phyloP scores from a whole-genome alignment of 2,329 filamentous ascomycete species.

The Aureobasidium namibiae region DNA sequence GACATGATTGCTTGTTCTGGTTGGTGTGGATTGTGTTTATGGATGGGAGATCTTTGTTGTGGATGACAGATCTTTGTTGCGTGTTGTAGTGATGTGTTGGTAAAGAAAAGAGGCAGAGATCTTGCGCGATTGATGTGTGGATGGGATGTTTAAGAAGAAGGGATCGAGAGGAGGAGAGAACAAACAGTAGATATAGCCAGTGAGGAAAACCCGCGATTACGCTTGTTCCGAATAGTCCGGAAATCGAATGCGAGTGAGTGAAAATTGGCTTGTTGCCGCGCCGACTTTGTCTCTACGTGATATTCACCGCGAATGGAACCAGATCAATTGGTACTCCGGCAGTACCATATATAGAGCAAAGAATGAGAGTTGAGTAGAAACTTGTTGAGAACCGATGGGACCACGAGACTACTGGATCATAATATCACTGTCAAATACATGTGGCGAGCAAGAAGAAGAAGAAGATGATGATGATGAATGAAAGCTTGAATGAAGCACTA shows the following conservation, averaged over 20 bases:
- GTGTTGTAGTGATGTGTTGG: neutral
- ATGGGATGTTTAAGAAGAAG: neutral
- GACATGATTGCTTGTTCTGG: slow-evolving; percentile 1
- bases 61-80: neutral
- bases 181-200: neutral
- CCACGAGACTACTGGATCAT: no score
- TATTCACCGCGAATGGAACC: neutral
- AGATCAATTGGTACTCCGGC: neutral
- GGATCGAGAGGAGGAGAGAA: neutral
- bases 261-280: neutral
- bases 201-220: neutral
- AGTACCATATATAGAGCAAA: no score
- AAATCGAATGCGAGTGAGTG: neutral
- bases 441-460: no score
- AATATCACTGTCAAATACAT: no score
- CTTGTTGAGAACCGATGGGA: no score
- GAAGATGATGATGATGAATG: no score
- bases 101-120: neutral
- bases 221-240: neutral
- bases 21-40: neutral
- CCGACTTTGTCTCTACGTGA: neutral
- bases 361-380: no score
- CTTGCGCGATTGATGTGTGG: neutral
- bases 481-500: no score
- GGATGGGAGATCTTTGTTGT: neutral